These are phyloP conservation scores for Naematelia aurantialba DNA, from an alignment of 768 basidiomycete genomes.

Conservation along the genomic window DNA sequence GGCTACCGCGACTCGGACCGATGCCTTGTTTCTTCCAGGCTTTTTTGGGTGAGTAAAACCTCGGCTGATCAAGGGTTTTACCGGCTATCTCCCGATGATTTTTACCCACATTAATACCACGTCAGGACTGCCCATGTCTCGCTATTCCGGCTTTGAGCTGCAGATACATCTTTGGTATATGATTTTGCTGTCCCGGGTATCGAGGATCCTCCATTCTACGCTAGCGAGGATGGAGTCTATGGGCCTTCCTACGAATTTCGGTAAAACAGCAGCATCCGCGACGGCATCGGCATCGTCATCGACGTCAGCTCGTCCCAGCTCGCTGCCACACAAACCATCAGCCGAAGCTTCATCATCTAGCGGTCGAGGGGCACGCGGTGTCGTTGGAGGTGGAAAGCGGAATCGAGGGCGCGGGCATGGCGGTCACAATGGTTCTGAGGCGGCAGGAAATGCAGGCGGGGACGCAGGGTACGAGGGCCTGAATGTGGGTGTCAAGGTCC, in stretches of 20 bases:
- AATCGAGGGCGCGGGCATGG: constrained; percentile 16
- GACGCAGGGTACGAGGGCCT: constrained; percentile 9
- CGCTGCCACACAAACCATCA: constrained; percentile 12
- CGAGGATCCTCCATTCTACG: too few relatives aligned
- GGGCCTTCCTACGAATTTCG: constrained; percentile 51
- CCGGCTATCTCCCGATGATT: too few relatives aligned
- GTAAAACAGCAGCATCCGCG: constrained; percentile 16
- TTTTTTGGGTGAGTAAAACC: too few relatives aligned
- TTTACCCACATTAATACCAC: too few relatives aligned
- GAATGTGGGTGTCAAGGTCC: constrained; percentile 13
- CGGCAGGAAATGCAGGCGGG: constrained; percentile 4
- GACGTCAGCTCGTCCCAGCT: neutral
- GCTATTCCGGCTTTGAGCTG: too few relatives aligned
- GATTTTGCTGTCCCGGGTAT: too few relatives aligned
- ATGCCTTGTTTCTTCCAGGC: too few relatives aligned
- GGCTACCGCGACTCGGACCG: too few relatives aligned
- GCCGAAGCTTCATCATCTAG: constrained; percentile 8
- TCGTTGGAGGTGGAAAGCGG: constrained; percentile 15
- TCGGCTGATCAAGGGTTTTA: too few relatives aligned
- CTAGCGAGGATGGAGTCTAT: too few relatives aligned
- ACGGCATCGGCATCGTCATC: neutral
- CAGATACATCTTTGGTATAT: too few relatives aligned
- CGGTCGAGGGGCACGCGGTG: constrained; percentile 10
- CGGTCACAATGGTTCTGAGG: neutral
- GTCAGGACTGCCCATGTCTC: too few relatives aligned